Percentiles rank a stretch among this genome's conserved stretches.
Conservation (phyloP, 1,139 yeast species). For the Ogataea hybrid region DNA sequence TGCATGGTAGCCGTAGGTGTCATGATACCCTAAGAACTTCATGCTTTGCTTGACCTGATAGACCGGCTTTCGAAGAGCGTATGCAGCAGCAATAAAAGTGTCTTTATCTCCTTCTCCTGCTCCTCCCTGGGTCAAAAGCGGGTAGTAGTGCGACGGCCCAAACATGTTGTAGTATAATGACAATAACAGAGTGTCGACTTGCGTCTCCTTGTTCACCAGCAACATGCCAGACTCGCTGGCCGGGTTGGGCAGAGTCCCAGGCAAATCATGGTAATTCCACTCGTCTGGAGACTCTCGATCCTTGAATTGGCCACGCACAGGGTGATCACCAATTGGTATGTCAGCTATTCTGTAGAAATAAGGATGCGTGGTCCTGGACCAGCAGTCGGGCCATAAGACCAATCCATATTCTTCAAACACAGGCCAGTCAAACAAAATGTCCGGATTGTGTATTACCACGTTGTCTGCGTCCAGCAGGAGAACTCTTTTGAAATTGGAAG, state of each 20-base stretch:
- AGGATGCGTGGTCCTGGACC: slow-evolving; percentile 63
- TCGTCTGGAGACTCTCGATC: slow-evolving; percentile 28
- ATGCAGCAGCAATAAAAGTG: slow-evolving; percentile 64
- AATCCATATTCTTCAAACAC: slow-evolving; percentile 35
- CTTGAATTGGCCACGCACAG: slow-evolving; percentile 31
- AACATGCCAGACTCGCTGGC: slow-evolving; percentile 66
- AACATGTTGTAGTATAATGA: slow-evolving; percentile 57
- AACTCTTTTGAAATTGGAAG: slow-evolving; percentile 57
- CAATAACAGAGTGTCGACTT: slow-evolving; percentile 48
- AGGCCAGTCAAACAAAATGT: slow-evolving; percentile 42
- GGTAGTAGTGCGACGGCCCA: slow-evolving; percentile 61
- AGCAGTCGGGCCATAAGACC: slow-evolving; percentile 70
- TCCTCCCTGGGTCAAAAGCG: slow-evolving; percentile 61
- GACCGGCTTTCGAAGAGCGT: slow-evolving; percentile 46
- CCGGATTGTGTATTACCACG: slow-evolving; percentile 55
- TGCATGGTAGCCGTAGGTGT: slow-evolving; percentile 40
- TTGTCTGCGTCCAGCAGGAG: slow-evolving; percentile 69
- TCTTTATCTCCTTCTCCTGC: slow-evolving; percentile 77
- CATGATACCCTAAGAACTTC: slow-evolving; percentile 53
- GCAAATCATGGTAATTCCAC: slow-evolving; percentile 50
- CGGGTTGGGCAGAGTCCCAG: slow-evolving; percentile 60
- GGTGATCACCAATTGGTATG: slow-evolving; percentile 33
- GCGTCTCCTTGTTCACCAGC: slow-evolving; percentile 51
- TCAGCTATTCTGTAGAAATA: slow-evolving; percentile 55
- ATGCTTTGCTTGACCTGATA: slow-evolving; percentile 47